Percentiles rank a stretch among this genome's conserved stretches.
phyloP scores from a whole-genome alignment of 345 rosid species.

The Gossypium ekmanianum region DNA sequence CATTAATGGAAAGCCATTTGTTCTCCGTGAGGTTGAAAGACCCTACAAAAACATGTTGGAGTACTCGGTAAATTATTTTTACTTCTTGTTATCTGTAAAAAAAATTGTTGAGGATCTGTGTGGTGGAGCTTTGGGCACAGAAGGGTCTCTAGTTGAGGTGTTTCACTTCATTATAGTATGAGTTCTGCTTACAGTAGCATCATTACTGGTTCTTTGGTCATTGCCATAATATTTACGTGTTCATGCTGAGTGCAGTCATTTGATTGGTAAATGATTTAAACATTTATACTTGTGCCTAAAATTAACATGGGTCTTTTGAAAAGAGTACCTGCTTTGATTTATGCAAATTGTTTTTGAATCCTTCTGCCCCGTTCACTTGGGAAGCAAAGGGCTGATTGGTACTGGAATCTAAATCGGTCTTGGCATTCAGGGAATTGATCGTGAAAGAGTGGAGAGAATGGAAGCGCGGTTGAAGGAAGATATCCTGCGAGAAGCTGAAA shows the following conservation, averaged over 20 bases:
- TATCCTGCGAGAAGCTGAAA: slow-evolving; percentile 83
- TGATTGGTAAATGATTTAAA: not conserved
- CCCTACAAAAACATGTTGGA: slow-evolving; percentile 97
- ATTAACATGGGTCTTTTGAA: not conserved
- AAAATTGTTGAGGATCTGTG: not conserved
- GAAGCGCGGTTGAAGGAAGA: slow-evolving; percentile 96
- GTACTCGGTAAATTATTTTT: slow-evolving; percentile 58
- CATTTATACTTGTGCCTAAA: not conserved
- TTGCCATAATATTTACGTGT: not conserved
- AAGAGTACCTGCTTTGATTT: not conserved
- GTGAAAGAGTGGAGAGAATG: slow-evolving; percentile 93
- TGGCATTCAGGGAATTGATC: slow-evolving; percentile 78
- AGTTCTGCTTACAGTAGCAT: not conserved
- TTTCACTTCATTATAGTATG: not conserved
- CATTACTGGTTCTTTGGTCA: not conserved
- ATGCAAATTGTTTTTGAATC: not conserved
- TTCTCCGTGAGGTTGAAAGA: slow-evolving; percentile 95
- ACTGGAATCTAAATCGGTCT: slow-evolving; percentile 22
- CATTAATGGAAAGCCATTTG: slow-evolving; percentile 95
- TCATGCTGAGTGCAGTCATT: not conserved
- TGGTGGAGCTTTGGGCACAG: not conserved
- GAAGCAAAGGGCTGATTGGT: not conserved
- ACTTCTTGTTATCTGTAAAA: slow-evolving; percentile 1
- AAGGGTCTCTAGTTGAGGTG: not conserved
- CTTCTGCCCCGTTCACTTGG: not conserved